Evolutionary conservation across 2,329 filamentous ascomycete species (phyloP), one percentile per base, ranked within the genome.

Genomic region (Ceratocystis cubensis): DNA sequence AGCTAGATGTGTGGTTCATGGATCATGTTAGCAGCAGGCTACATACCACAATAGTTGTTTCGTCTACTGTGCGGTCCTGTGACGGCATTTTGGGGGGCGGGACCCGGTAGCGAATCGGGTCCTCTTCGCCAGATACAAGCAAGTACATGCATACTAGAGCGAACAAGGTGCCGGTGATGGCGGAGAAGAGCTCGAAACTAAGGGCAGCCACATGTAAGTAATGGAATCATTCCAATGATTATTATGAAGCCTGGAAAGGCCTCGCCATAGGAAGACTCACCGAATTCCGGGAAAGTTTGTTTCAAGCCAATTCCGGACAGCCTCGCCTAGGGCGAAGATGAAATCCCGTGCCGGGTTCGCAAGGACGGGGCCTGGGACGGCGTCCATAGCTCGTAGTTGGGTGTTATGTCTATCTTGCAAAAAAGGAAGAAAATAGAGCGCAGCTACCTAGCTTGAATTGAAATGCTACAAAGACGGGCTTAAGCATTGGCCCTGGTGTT

Each of bases 21-120:
- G 37, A 20, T 10, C 17, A n/a, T 4, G 22, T 7, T 59, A 4
- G 45, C 17, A 4, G 1, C 17, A 15, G 20, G 22, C 57, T 25
- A 63, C 70, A 22, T 71, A 82, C 80, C 76, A 86, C 88, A 73
- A 91, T 79, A 20, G 79, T 79, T 1, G 87, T 81, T 45, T 81
- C 74, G 15, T 85, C 79, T 45, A 91, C 78, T 44, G 83, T 78
- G 70, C 80, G 79, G 62, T 81, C 78, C 66, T 82, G 79, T 73
- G 80, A 77, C 65, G 84, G 83, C 69, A 82, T 75, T 73, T 84
- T 82, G n/a, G 88, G 87, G 53, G 81, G 72, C 4, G 83, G 79
- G 37, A 91, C 81, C 59, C 75, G 76, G 76, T 88, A 91, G 44
- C 77, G 78, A 53, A 84, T 81, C 7, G 81, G 77, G 65, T 77